Evolutionary conservation across 176 grass and related monocot species (phyloP), one percentile per base, ranked within the genome.

Genomic region (Cocos nucifera): DNA sequence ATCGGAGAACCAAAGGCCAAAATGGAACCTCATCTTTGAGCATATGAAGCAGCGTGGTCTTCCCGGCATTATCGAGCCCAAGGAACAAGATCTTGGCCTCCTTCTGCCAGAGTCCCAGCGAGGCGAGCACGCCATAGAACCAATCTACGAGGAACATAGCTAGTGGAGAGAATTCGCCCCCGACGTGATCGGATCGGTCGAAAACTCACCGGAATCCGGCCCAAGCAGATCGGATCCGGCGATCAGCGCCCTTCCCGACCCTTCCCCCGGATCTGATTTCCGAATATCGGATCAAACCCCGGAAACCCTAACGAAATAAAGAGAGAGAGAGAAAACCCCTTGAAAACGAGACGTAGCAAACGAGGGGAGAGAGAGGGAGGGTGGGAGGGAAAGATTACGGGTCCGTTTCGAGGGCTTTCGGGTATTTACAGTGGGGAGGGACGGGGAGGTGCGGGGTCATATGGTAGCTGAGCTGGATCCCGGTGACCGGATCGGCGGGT

Each of bases 71-170:
- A 70, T 91, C 87, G 53, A 91, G 87, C 49, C 87, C 87, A 18
- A 91, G 72, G 70, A 91, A 91, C 52, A 91, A 77, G 75, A 91
- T 91, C 79, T 91, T 91, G 12, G 87, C 87, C 73, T 91, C 87
- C 76, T 91, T 91, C 64, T 91, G 82, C 78, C 82, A 86, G 53
- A 91, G 62, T 23, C 88, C 88, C 15, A 86, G 83, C 29, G 88
- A 91, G 4, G 83, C 83, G 23, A 91, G 57, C 50, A 91, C 83
- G 9, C 88, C 79, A 69, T 86, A 91, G 68, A 91, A 92, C 83
- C 88, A 87, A 76, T 93, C 80, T 19, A 94, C 57, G 17, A 94
- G 73, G 23, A 88, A 94, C 89, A 93, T 93, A 73, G 69, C 62
- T 50, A 49, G 53, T 25, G 15, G 28, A 32, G 62, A 51, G 39